These are phyloP conservation scores for Colletotrichum godetiae DNA, from an alignment of 2,329 filamentous ascomycete species.

Conservation along the genomic window DNA sequence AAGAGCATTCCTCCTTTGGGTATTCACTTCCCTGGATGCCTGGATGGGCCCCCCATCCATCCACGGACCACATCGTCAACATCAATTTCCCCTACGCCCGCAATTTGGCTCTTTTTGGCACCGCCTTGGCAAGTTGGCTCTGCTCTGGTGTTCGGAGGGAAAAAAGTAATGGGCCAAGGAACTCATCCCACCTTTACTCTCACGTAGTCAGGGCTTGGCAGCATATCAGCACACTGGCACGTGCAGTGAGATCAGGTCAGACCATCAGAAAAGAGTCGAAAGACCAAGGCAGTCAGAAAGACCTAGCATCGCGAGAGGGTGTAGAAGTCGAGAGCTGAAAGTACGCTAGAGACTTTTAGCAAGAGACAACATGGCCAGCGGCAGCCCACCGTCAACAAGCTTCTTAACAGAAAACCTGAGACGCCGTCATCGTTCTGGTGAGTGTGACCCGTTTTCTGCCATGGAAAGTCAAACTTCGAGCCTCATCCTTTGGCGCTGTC, in stretches of 20 bases:
- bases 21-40: neutral
- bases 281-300: neutral
- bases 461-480: neutral
- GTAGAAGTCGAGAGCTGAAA: slow-evolving; percentile 6
- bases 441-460: neutral
- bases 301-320: neutral
- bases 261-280: neutral
- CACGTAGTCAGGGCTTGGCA: no score
- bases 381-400: neutral
- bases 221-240: neutral
- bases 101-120: slow-evolving; percentile 7
- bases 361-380: slow-evolving; percentile 15
- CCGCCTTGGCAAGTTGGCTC: slow-evolving; percentile 19
- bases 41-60: neutral
- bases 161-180: neutral
- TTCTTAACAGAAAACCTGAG: neutral
- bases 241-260: neutral
- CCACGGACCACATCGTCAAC: neutral
- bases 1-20: no score
- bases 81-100: slow-evolving; percentile 29
- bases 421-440: neutral
- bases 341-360: neutral
- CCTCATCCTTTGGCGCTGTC: neutral
- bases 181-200: neutral
- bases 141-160: neutral